Base-by-base conservation (phyloP, 2,329 filamentous ascomycete genomes). In the Sporothrix globosa region DNA sequence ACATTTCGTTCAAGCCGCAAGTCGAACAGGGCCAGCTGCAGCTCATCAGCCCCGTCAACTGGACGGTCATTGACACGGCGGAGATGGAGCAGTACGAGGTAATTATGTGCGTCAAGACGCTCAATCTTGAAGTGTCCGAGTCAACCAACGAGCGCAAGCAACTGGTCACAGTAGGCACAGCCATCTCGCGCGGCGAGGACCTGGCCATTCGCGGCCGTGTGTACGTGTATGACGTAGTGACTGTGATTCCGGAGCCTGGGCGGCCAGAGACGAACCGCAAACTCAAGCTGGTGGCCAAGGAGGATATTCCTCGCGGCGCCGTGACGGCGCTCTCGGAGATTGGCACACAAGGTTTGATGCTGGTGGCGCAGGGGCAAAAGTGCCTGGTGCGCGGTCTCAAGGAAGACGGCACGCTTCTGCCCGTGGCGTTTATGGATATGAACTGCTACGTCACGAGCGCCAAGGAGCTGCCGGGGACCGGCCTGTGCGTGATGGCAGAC, bases 341-440 rank as follows among this genome's bases (percentile, higher is more conserved):
- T 69, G 95, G 92, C 54, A 93, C 90, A 0, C 93, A 96, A 80
- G 96, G 92, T 1, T 93, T 95, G 74, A 89, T 96, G 85, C 90
- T 96, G 73, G 92, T 92, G 53, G 93, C 94, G 0, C 96, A 99
- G 78, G 96, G 96, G 0, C 94, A 97, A 77, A 99, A 99, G 80
- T 95, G 93, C 79, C 96, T 99, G 91, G 93, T 99, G 1, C 87
- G 96, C 71, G 96, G 96, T 53, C 85, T 99, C 3, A 97, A 97
- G 79, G 96, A 99, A 79, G 96, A 99, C 77, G 93, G 94, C 0
- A 93, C 92, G 1, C 86, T 98, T 68, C 84, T 98, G 0, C 96
- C 96, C 0, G 95, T 99, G 3, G 96, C 96, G 0, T 99, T 99
- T 77, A 91, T 99, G 85, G 96, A 99, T 77, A 96, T 97, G 89